Conservation (phyloP, 306 rosid genomes). For the Cucurbita pepo region DNA sequence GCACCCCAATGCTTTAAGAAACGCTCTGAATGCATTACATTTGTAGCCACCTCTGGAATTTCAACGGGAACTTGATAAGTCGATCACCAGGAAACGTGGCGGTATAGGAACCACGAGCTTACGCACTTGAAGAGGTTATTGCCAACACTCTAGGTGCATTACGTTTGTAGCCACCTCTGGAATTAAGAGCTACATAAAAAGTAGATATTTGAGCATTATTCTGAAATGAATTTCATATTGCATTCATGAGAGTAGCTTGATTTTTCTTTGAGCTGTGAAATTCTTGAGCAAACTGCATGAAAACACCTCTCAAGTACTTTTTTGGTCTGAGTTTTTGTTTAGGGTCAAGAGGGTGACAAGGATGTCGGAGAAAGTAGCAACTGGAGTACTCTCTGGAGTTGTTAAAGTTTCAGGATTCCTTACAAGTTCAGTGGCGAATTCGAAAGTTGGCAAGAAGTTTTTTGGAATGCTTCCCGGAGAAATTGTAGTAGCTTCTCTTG, state of each 20-base stretch:
- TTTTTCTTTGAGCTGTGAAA: neutral
- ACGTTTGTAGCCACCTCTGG: neutral
- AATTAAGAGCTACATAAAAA: neutral
- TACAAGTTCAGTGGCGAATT: conserved; percentile 55
- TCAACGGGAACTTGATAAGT: no score
- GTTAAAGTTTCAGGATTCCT: conserved; percentile 33
- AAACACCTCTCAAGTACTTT: neutral
- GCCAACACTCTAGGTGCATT: neutral
- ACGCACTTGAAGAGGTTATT: no score
- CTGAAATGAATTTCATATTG: neutral
- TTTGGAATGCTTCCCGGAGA: conserved; percentile 36
- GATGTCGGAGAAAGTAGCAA: conserved; percentile 84
- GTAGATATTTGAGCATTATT: neutral
- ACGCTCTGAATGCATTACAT: neutral
- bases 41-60: neutral
- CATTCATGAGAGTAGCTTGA: no score
- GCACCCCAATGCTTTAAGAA: neutral
- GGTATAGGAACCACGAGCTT: no score
- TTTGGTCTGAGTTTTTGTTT: conserved; percentile 9
- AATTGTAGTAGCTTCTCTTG: conserved; percentile 31
- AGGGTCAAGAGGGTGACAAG: conserved; percentile 88
- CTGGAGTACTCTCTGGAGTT: conserved; percentile 73
- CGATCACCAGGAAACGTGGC: no score
- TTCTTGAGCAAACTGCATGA: neutral
- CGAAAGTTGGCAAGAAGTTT: conserved; percentile 36